phyloP scores from a whole-genome alignment of 805 yeast genomes.

The Kazachstania psychrophila region DNA sequence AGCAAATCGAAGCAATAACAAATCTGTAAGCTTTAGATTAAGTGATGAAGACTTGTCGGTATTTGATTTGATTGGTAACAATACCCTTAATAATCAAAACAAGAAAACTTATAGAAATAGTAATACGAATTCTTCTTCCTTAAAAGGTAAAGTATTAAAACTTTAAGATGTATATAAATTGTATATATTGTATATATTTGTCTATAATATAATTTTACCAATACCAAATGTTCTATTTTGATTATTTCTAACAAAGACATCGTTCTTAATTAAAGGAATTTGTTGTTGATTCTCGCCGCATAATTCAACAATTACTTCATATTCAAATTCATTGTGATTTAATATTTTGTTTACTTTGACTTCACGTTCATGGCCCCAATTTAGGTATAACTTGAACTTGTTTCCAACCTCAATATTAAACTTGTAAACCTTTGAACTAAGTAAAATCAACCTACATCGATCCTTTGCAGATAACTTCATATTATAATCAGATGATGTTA shows the following conservation, averaged over 20 bases:
- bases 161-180: not conserved
- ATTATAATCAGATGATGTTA: no score
- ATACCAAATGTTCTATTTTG: constrained; percentile 3
- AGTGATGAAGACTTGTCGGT: constrained; percentile 31
- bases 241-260: constrained; percentile 2
- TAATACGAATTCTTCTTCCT: not conserved
- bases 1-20: constrained; percentile 1
- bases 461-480: no score
- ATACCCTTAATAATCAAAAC: constrained; percentile 8
- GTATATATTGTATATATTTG: not conserved
- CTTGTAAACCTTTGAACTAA: not conserved
- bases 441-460: no score
- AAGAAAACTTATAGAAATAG: constrained; percentile 1
- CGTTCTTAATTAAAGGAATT: not conserved
- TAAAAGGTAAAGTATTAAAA: constrained; percentile 2
- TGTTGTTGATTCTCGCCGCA: not conserved
- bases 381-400: not conserved
- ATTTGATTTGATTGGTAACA: constrained; percentile 33
- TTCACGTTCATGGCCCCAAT: not conserved
- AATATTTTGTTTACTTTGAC: constrained; percentile 1
- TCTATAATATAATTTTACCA: constrained; percentile 2
- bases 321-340: not conserved
- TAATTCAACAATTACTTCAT: not conserved
- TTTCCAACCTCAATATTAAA: not conserved
- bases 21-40: constrained; percentile 19